Evolutionary conservation across 1,284 basidiomycete genomes (phyloP), one percentile per base, ranked within the genome.

Genomic region (Afroboletus lepidellus): DNA sequence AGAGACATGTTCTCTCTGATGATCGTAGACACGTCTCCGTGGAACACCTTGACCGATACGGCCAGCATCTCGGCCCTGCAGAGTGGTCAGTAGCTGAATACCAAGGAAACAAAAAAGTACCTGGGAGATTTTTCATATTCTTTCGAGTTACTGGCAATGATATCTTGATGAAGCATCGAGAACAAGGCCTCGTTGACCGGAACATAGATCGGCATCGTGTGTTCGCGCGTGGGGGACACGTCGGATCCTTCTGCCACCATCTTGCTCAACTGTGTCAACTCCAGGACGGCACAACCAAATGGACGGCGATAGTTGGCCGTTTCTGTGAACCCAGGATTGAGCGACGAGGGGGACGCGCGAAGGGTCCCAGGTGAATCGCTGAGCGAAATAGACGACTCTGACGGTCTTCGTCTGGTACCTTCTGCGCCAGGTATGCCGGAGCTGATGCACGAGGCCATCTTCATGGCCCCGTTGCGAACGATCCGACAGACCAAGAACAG

Each of bases 141-240:
- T 64, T 85, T 87, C 15, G 73, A 76, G 53, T 92, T 87, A 54
- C 82, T 82, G 18, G 84, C 84, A 57, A 98, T 91, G 67, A 99
- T 92, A 68, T 94, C 94, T 70, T 98, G 93, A 70, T 98, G 96
- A 38, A 98, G 77, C 73, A 90, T 96, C 8, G 92, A 92, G 67
- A 97, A 98, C 18, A 85, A 80, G 2, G 84, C 80, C 68, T 98
- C 96, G 61, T 90, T 90, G 8, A 78, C 78, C 0, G 96, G 90
- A 0, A 88, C 79, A 61, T 84, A 96, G 55, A 98, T 97, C 0
- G 90, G 90, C 87, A 98, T 94, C 3, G 81, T 81, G 61, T 92
- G 79, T 64, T 97, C 94, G 49, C 79, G 78, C 16, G 82, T 78
- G 2, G 81, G 72, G 7, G 83, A 81, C 2, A 82, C 74, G 56